phyloP scores from a whole-genome alignment of 2,329 filamentous ascomycete genomes.

The Talaromyces sp. region DNA sequence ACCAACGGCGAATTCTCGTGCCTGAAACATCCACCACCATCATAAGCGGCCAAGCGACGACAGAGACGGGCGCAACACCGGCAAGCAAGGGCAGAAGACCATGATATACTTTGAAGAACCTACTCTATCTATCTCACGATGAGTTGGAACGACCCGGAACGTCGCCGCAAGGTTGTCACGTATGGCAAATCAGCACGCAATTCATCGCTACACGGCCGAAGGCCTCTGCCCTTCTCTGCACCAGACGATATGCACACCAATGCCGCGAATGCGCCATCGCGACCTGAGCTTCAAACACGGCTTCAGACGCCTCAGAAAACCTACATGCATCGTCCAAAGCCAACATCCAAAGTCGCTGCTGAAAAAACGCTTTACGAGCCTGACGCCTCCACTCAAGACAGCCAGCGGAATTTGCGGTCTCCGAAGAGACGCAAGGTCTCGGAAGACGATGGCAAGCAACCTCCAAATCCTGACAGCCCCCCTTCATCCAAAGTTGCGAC shows the following conservation, averaged over 20 bases:
- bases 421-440: conserved; percentile 19
- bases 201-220: neutral
- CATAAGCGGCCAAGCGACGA: neutral
- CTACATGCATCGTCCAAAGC: neutral
- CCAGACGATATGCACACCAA: conserved; percentile 1
- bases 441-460: neutral
- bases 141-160: conserved; percentile 12
- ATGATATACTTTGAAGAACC: neutral
- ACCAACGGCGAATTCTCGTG: neutral
- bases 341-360: neutral
- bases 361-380: conserved; percentile 18
- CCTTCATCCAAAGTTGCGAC: neutral
- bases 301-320: neutral
- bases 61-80: neutral
- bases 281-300: neutral
- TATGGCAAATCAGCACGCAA: conserved; percentile 28
- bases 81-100: neutral
- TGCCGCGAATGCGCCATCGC: conserved; percentile 1
- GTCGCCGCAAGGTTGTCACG: conserved; percentile 29
- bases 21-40: neutral
- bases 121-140: neutral
- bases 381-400: conserved; percentile 24
- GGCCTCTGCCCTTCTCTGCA: neutral
- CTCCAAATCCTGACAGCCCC: neutral
- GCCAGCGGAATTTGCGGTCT: conserved; percentile 6